phyloP scores from a whole-genome alignment of 2,329 filamentous ascomycete species.

The Claviceps paspali region DNA sequence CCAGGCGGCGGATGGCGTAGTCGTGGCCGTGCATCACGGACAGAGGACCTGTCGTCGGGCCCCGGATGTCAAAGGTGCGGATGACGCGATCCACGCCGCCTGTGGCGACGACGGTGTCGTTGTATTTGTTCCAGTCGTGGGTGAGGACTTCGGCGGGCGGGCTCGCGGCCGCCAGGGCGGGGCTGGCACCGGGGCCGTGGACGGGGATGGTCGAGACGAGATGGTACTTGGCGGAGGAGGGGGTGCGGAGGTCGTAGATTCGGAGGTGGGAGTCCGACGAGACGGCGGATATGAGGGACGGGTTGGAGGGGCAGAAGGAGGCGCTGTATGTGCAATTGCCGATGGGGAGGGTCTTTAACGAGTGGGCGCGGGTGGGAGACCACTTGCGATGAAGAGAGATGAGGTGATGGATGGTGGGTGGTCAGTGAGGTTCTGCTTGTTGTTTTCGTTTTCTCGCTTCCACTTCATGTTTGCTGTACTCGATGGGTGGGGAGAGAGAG shows the following conservation, averaged over 20 bases:
- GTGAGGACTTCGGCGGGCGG: conserved; percentile 75
- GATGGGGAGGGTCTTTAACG: conserved; percentile 73
- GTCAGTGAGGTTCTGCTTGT: too few relatives aligned
- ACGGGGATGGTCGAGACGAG: conserved; percentile 71
- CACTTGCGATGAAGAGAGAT: conserved; percentile 34
- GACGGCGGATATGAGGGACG: conserved; percentile 72
- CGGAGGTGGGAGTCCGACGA: conserved; percentile 80
- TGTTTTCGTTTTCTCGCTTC: too few relatives aligned
- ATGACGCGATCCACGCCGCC: conserved; percentile 80
- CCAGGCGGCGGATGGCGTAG: conserved; percentile 72
- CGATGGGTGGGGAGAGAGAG: too few relatives aligned
- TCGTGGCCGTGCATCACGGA: conserved; percentile 70
- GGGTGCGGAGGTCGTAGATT: conserved; percentile 82
- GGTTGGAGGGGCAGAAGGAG: conserved; percentile 79
- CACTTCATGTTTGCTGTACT: too few relatives aligned
- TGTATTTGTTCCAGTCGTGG: conserved; percentile 99
- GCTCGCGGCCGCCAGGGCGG: conserved; percentile 20
- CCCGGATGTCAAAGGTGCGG: conserved; percentile 80
- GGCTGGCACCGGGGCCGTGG: conserved; percentile 46
- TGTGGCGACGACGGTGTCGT: conserved; percentile 67
- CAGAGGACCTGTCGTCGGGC: conserved; percentile 55
- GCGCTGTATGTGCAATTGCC: conserved; percentile 90
- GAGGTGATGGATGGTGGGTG: too few relatives aligned
- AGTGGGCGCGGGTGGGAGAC: conserved; percentile 63
- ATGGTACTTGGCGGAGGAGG: conserved; percentile 75